Percentiles rank a stretch among this genome's conserved stretches.
Evolutionary conservation across 768 basidiomycete genomes (phyloP).

Genomic region (Favolaschia claudopus): DNA sequence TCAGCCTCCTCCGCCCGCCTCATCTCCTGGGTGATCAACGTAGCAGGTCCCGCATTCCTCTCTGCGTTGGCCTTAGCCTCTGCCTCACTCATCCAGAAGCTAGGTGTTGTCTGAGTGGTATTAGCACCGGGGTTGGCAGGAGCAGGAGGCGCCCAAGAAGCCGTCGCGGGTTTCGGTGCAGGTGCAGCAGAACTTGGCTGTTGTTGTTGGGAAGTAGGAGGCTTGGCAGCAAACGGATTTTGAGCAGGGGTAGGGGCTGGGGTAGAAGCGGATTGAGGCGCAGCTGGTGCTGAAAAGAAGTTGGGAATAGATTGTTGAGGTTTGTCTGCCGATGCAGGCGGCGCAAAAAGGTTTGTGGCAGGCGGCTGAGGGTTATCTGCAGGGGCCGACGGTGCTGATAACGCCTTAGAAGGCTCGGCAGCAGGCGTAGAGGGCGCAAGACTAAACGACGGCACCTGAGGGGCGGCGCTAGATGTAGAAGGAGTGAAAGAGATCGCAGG

Average conservation of each 20-base stretch:
- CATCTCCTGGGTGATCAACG: too few species aligned
- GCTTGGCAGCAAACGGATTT: constrained; percentile 9
- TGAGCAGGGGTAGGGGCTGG: constrained; percentile 9
- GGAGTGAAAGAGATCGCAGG: constrained; percentile 23
- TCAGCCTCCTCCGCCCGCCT: too few species aligned
- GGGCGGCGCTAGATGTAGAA: constrained; percentile 17
- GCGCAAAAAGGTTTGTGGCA: constrained; percentile 17
- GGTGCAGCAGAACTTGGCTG: too few species aligned
- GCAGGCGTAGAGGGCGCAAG: constrained; percentile 27
- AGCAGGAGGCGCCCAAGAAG: constrained; percentile 13
- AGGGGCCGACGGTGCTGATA: constrained; percentile 14
- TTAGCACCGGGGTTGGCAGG: constrained; percentile 9
- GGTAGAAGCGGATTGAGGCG: constrained; percentile 12
- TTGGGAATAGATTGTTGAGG: constrained; percentile 7
- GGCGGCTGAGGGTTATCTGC: constrained; percentile 14
- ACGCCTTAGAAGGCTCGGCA: not conserved
- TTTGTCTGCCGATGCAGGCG: constrained; percentile 20
- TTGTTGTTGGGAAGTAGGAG: too few species aligned
- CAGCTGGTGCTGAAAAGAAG: constrained; percentile 24
- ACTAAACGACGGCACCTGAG: constrained; percentile 27
- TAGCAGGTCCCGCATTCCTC: too few species aligned
- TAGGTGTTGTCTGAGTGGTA: constrained; percentile 3
- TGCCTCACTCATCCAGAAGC: constrained; percentile 21
- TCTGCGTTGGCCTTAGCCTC: constrained; percentile 21
- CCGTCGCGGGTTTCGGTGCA: constrained; percentile 8